A percentile compares a stretch with the other conserved stretches of the same genome.
Conservation (phyloP, 176 grass and related monocot genomes). For the Alloteropsis semialata region DNA sequence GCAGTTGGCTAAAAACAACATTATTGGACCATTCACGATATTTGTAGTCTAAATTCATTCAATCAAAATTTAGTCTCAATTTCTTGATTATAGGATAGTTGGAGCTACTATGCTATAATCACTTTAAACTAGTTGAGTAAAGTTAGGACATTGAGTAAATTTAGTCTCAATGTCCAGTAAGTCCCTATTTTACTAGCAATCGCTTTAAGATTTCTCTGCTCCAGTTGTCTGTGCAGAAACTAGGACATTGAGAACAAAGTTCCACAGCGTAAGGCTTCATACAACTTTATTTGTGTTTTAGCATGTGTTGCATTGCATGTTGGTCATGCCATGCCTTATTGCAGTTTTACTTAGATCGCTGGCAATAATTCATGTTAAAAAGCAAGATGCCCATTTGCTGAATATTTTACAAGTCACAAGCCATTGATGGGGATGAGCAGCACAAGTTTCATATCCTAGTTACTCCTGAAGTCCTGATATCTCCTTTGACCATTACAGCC, state of each 20-base stretch:
- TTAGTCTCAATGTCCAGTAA: too few species aligned
- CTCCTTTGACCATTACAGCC: neutral
- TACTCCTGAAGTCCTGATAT: neutral
- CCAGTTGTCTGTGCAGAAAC: neutral
- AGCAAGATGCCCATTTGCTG: slow-evolving; percentile 13
- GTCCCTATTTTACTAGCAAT: too few species aligned
- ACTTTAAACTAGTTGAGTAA: too few species aligned
- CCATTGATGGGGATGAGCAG: neutral
- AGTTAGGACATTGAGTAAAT: too few species aligned
- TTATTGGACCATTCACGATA: neutral
- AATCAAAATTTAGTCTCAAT: neutral
- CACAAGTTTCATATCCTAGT: neutral
- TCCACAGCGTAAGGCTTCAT: neutral
- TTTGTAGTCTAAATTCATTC: neutral
- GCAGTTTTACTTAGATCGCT: neutral
- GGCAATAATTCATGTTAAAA: neutral
- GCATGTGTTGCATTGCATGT: neutral
- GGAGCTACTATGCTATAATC: neutral
- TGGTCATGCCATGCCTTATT: neutral
- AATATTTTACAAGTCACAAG: neutral
- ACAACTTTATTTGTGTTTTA: neutral
- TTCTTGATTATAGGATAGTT: neutral
- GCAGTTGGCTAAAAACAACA: too few species aligned
- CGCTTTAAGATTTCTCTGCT: neutral
- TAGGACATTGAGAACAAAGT: neutral